Evolutionary conservation across 1,284 basidiomycete genomes (phyloP).

Genomic region (Cutaneotrichosporon sp.): DNA sequence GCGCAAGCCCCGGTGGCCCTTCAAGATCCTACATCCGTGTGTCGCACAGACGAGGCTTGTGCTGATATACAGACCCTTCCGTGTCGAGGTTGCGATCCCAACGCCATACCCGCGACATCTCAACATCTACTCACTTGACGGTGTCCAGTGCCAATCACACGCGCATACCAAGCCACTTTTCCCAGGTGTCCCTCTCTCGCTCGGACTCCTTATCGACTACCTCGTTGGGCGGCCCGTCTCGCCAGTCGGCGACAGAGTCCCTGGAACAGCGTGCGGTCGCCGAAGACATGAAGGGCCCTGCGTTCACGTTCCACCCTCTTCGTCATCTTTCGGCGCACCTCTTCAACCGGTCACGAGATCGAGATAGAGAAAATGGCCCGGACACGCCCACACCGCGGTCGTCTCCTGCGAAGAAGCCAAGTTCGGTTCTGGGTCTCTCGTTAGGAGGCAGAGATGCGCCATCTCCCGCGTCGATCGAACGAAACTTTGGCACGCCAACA

Average conservation of each 20-base stretch:
- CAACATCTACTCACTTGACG: conserved; percentile 55
- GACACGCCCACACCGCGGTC: conserved; percentile 9
- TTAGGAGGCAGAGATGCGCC: not conserved
- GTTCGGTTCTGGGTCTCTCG: conserved; percentile 54
- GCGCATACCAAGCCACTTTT: conserved; percentile 37
- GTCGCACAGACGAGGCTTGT: conserved; percentile 24
- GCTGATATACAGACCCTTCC: conserved; percentile 61
- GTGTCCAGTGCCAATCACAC: conserved; percentile 15
- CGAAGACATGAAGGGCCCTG: conserved; percentile 20
- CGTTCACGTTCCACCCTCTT: conserved; percentile 52
- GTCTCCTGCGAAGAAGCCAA: conserved; percentile 48
- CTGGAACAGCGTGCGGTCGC: conserved; percentile 21
- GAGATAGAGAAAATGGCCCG: conserved; percentile 5
- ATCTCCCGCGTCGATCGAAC: not conserved
- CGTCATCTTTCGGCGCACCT: conserved; percentile 58
- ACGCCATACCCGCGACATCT: conserved; percentile 52
- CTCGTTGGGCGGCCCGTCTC: conserved; percentile 12
- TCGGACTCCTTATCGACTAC: conserved; percentile 37
- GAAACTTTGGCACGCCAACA: conserved; percentile 59
- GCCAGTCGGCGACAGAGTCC: not conserved
- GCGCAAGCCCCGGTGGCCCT: conserved; percentile 10
- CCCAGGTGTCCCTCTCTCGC: conserved; percentile 37
- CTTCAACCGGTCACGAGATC: conserved; percentile 36
- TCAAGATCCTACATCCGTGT: conserved; percentile 27
- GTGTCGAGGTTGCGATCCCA: conserved; percentile 73